Evolutionary conservation across 768 basidiomycete genomes (phyloP).

Genomic region (Pleurotus djamor): DNA sequence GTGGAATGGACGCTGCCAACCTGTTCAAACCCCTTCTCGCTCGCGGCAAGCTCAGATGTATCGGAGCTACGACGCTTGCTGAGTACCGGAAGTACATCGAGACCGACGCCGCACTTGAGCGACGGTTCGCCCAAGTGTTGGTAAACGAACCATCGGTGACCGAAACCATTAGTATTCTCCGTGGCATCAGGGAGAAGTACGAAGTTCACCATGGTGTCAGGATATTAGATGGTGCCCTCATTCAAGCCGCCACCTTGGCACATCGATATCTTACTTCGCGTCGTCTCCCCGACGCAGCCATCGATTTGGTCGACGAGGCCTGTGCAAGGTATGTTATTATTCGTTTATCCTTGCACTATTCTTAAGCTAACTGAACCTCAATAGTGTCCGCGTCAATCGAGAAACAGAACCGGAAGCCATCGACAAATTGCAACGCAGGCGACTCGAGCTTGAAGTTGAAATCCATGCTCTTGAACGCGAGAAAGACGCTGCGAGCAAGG

Average conservation of each 20-base stretch:
- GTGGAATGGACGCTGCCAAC: conserved; percentile 93
- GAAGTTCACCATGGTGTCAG: conserved; percentile 90
- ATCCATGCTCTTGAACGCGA: conserved; percentile 93
- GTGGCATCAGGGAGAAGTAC: conserved; percentile 93
- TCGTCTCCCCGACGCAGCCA: conserved; percentile 81
- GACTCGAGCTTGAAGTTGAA: conserved; percentile 91
- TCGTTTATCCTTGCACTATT: background rate
- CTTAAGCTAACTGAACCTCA: conserved; percentile 1
- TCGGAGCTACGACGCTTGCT: conserved; percentile 90
- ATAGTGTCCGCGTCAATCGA: conserved; percentile 82
- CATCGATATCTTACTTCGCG: conserved; percentile 89
- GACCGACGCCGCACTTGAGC: conserved; percentile 87
- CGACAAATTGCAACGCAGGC: conserved; percentile 85
- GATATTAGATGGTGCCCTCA: conserved; percentile 85
- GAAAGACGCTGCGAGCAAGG: conserved; percentile 86
- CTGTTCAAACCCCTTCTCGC: conserved; percentile 91
- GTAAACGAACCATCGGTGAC: conserved; percentile 89
- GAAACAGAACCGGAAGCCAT: conserved; percentile 95
- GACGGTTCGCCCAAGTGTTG: conserved; percentile 90
- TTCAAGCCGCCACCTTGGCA: conserved; percentile 87
- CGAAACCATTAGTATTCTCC: conserved; percentile 90
- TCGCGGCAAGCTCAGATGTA: conserved; percentile 72
- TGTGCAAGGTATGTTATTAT: conserved; percentile 65
- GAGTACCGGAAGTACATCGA: conserved; percentile 95
- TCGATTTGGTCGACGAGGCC: conserved; percentile 91